These are phyloP conservation scores for Agaricus subrufescens DNA, from an alignment of 768 basidiomycete genomes.

Conservation along the genomic window DNA sequence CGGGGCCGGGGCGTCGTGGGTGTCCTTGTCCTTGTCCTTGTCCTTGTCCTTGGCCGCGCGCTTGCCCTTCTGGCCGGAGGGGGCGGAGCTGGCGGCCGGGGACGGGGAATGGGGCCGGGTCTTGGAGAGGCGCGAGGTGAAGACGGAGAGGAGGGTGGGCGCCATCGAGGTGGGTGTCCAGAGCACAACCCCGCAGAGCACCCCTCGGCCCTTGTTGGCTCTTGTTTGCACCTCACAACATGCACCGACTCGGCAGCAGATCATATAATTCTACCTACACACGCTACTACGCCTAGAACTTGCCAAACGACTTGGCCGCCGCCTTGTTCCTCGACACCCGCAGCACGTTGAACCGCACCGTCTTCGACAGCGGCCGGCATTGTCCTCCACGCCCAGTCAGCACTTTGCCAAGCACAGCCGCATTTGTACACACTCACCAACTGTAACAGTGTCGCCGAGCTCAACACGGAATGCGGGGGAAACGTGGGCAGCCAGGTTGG, in stretches of 20 bases:
- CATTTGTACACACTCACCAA: constrained; percentile 55
- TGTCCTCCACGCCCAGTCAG: constrained; percentile 54
- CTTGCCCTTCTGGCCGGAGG: constrained; percentile 82
- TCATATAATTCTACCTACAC: constrained; percentile 12
- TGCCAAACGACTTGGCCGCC: constrained; percentile 84
- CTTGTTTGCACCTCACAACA: constrained; percentile 24
- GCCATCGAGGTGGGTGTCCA: constrained; percentile 41
- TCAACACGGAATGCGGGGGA: constrained; percentile 99
- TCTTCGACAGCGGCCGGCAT: constrained; percentile 98
- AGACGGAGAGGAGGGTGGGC: constrained; percentile 73
- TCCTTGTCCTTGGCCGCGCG: constrained; percentile 71
- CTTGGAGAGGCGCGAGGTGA: constrained; percentile 68
- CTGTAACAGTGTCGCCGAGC: constrained; percentile 88
- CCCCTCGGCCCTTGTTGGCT: constrained; percentile 23
- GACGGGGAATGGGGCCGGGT: constrained; percentile 70
- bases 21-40: constrained; percentile 67
- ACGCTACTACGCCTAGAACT: constrained; percentile 58
- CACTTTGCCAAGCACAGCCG: background rate
- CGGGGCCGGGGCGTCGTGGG: constrained; percentile 34
- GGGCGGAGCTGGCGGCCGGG: constrained; percentile 47
- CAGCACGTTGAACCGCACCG: constrained; percentile 98
- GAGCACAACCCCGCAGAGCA: constrained; percentile 16
- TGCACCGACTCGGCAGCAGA: constrained; percentile 8
- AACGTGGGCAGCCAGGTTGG: constrained; percentile 95
- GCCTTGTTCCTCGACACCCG: constrained; percentile 95